Base-by-base conservation (phyloP, 1,284 basidiomycete genomes). In the Ustilago trichophora region DNA sequence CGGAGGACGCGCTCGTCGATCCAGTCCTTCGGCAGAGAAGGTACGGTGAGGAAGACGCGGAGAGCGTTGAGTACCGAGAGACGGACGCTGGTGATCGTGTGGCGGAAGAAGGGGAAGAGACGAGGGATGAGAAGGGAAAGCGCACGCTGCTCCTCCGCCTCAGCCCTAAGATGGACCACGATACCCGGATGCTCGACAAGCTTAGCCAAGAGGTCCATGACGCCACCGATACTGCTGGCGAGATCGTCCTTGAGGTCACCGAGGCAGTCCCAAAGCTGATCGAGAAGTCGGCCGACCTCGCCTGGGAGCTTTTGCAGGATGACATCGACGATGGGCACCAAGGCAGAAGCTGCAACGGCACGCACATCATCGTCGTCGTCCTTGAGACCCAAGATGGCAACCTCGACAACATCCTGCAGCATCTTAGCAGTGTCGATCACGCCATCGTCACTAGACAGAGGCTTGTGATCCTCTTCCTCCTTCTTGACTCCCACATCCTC, bases 291-390 rank as follows among this genome's bases (percentile, higher is more conserved):
- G 1, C 77, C 47, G 40, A 80, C 66, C 7, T 45, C 62, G 18
- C 43, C 33, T 0, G 91, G 89, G 5, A 97, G 83, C 60, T 88
- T 86, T 26, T 88, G 83, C 4, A 96, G 92, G 19, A 98, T 86
- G 54, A 90, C 88, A 3, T 86, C 85, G 0, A 91, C 89, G 27
- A 98, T 88, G 0, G 96, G 96, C 3, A 93, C 84, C 26, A 99
- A 83, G 72, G 93, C 94, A 0, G 91, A 90, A 6, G 96, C 95
- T 1, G 95, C 95, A 0, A 97, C 94, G 2, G 92, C 90, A 27
- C 95, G 90, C 25, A 99, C 95, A 82, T 99, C 96, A 76, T 99
- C 96, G 76, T 98, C 96, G 7, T 86, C 86, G 80, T 98, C 96
- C 27, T 89, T 86, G 15, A 98, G 87, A 10, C 93, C 94, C 73